Base-by-base conservation (phyloP, 495 filamentous ascomycete genomes). In the Peziza echinospora region DNA sequence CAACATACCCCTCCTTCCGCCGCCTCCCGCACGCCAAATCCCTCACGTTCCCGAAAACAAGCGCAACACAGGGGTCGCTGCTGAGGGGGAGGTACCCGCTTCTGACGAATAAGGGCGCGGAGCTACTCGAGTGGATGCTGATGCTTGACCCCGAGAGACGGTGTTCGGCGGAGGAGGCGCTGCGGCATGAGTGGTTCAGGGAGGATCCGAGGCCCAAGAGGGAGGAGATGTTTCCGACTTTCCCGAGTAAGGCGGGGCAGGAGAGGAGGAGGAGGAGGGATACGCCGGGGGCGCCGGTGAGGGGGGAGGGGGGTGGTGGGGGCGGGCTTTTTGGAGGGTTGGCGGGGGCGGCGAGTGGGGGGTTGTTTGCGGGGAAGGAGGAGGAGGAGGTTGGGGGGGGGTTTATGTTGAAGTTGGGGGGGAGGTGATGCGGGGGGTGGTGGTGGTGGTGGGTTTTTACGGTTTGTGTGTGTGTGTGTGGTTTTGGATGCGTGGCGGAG, bases 171-270 rank as follows among this genome's bases (percentile, higher is more conserved):
- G 58, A 57, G 19, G 70, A 79, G 26, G 73, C 82, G 48, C 72
- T 92, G 21, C 60, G 67, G 21, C 85, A 94, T 61, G 68, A 73
- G 37, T 97, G 89, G 60, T 97, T 96, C 62, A 67, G 64, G 17
- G 89, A 96, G 65, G 78, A 92, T 48, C 89, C 89, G 0, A 78
- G 77, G 25, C 82, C 84, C 1, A 93, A 93, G 63, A 74, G 75
- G 21, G 77, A 77, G 59, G 80, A 76, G 52, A 81, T 91, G 78
- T 86, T 91, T 17, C 82, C 82, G 13, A 86, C 82, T 0, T 97
- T 93, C 58, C 89, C 89, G 1, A 85, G 78, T 43, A 94, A 93
- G 63, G 89, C 87, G 0, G 84, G 84, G 1, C 80, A 87, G 70
- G 89, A 97, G 70, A 81, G 77, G 58, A 62, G 85, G 54, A 66